Evolutionary conservation across 768 basidiomycete genomes (phyloP).

Genomic region (Tubosaeta brunneosetosa): DNA sequence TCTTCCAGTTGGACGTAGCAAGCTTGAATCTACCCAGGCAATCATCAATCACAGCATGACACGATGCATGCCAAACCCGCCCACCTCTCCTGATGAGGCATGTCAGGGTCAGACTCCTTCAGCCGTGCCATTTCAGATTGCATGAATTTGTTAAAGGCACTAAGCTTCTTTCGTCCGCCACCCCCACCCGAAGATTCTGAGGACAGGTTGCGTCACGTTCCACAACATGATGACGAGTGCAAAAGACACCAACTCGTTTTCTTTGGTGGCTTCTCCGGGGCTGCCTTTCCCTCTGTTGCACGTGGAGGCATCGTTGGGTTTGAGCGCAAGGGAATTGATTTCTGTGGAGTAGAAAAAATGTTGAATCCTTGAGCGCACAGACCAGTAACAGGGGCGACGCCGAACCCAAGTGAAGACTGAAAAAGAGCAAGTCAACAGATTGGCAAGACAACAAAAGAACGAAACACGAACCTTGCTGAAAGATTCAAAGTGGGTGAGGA

Average conservation of each 20-base stretch:
- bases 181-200: constrained; percentile 49
- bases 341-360: constrained; percentile 11
- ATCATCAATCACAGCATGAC: not conserved
- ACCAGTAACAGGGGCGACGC: constrained; percentile 30
- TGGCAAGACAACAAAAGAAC: constrained; percentile 6
- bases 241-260: constrained; percentile 44
- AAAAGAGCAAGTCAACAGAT: constrained; percentile 1
- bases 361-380: constrained; percentile 22
- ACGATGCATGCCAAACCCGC: not conserved
- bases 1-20: constrained; percentile 77
- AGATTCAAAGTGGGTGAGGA: constrained; percentile 5
- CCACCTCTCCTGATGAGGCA: constrained; percentile 71
- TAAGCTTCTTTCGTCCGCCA: constrained; percentile 56
- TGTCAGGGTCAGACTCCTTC: constrained; percentile 69
- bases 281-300: constrained; percentile 34
- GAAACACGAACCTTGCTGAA: constrained; percentile 11
- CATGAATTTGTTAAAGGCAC: constrained; percentile 78
- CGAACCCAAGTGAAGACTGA: constrained; percentile 2
- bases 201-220: constrained; percentile 21
- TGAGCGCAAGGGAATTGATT: constrained; percentile 4
- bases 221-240: constrained; percentile 10
- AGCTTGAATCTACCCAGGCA: constrained; percentile 53
- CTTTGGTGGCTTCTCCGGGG: constrained; percentile 47
- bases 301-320: constrained; percentile 41
- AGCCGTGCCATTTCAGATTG: constrained; percentile 74